Evolutionary conservation across 192 early-diverging fungal genomes (phyloP).

Genomic region (Cetraspora pellucida): DNA sequence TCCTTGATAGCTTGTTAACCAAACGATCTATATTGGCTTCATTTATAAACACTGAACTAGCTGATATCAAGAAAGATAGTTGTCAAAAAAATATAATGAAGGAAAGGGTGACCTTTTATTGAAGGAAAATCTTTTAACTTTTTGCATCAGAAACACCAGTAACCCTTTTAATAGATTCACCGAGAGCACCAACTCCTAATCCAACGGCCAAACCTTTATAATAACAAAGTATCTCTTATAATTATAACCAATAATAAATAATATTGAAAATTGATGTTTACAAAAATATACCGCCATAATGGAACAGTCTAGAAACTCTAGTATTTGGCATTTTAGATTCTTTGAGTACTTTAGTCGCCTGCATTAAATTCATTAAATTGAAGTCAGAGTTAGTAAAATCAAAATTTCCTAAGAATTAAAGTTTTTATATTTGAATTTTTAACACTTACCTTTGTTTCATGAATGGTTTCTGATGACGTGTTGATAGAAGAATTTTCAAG

Average conservation of each 20-base stretch:
- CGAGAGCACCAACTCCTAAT: conserved; percentile 70
- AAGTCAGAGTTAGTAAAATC: not conserved
- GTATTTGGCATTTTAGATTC: conserved; percentile 74
- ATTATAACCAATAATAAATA: not conserved
- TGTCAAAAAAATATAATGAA: not conserved
- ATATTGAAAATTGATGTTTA: not conserved
- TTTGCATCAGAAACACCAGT: conserved; percentile 49
- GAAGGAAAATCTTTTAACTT: conserved; percentile 4
- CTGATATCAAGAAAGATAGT: conserved; percentile 36
- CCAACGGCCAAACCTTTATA: conserved; percentile 61
- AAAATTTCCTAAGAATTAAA: not conserved
- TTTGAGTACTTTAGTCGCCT: conserved; percentile 33
- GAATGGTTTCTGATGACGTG: too few species aligned
- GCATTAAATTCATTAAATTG: too few species aligned
- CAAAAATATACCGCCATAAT: conserved; percentile 67
- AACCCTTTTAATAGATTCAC: conserved; percentile 65
- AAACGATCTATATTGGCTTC: conserved; percentile 83
- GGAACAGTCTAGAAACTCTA: conserved; percentile 73
- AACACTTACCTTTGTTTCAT: too few species aligned
- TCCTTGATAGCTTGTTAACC: conserved; percentile 80
- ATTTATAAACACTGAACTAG: conserved; percentile 65
- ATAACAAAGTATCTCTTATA: conserved; percentile 8
- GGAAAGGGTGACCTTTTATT: not conserved
- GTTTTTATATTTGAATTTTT: not conserved
- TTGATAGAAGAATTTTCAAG: too few species aligned